Base-by-base conservation (phyloP, 2,329 filamentous ascomycete genomes). In the Tothia fuscella region DNA sequence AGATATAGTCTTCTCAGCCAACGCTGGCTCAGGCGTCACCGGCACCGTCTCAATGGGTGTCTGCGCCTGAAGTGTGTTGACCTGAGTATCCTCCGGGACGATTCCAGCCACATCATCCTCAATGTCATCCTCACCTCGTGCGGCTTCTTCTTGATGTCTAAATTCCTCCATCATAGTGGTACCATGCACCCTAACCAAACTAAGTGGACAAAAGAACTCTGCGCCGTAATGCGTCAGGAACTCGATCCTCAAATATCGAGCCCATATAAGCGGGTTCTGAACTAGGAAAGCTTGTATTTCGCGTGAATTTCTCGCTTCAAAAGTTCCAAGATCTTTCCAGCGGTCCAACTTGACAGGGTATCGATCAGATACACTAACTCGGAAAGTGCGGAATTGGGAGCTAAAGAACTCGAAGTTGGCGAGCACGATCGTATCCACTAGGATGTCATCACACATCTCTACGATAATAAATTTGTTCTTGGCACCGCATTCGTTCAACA, bases 321-420 rank as follows among this genome's bases (percentile, higher is more conserved):
- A 96, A 0, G 78, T 81, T 5, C 87, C 91, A 34, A 96, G 60
- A 32, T 86, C 78, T 50, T 81, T 86, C 91, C 91, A 98, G 51
- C 91, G 85, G 38, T 94, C 88, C 43, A 76, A 62, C 60, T 95
- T 96, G 41, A 91, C 83, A 1, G 91, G 91, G 60, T 95, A 96
- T 43, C 86, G 78, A 63, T 96, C 91, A 44, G 88, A 93, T 36
- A 95, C 89, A 56, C 85, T 93, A 50, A 96, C 78, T 39, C 83
- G 75, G 59, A 98, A 95, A 36, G 80, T 82, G 41, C 87, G 81
- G 52, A 96, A 83, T 73, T 93, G 95, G 56, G 87, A 95, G 42
- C 87, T 94, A 67, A 98, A 98, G 67, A 98, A 98, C 60, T 98
- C 91, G 53, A 93, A 98, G 58, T 98, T 98, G 47, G 89, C 91